phyloP scores from a whole-genome alignment of 441 rosid genomes.

The Viola pubescens region DNA sequence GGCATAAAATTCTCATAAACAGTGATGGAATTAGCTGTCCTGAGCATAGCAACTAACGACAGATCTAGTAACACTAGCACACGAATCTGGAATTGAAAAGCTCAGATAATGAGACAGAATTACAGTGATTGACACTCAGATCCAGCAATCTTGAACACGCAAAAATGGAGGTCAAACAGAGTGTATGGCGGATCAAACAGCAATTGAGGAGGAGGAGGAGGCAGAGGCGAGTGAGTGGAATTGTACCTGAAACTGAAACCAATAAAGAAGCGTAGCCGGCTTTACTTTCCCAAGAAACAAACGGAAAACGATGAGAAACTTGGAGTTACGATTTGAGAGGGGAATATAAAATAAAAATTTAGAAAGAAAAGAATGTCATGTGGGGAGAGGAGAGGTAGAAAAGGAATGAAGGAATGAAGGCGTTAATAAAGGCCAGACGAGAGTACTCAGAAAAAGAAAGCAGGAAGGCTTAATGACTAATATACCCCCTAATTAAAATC shows the following conservation, averaged over 20 bases:
- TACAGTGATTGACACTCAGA: not conserved
- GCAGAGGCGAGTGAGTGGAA: not conserved
- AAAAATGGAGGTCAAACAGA: not conserved
- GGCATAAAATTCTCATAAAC: no score
- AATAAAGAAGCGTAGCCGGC: not conserved
- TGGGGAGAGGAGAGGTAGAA: no score
- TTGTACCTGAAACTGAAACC: conserved; percentile 6
- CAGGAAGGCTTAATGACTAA: no score
- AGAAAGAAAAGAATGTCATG: conserved; percentile 1
- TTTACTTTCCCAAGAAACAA: conserved; percentile 14
- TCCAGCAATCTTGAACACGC: not conserved
- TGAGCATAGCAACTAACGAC: no score
- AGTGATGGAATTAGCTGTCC: no score
- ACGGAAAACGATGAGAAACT: conserved; percentile 4
- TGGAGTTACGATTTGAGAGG: conserved; percentile 2
- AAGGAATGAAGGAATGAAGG: no score
- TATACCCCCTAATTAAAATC: no score
- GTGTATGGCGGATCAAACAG: not conserved
- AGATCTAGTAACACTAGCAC: no score
- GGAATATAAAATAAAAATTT: not conserved
- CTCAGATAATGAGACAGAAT: not conserved
- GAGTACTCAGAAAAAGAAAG: no score
- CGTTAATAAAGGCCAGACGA: no score
- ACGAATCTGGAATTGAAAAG: not conserved
- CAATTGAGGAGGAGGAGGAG: not conserved